Percentiles rank a stretch among this genome's conserved stretches.
Evolutionary conservation across 306 rosid genomes (phyloP).

Genomic region (barrel medic (Medicago truncatula)): DNA sequence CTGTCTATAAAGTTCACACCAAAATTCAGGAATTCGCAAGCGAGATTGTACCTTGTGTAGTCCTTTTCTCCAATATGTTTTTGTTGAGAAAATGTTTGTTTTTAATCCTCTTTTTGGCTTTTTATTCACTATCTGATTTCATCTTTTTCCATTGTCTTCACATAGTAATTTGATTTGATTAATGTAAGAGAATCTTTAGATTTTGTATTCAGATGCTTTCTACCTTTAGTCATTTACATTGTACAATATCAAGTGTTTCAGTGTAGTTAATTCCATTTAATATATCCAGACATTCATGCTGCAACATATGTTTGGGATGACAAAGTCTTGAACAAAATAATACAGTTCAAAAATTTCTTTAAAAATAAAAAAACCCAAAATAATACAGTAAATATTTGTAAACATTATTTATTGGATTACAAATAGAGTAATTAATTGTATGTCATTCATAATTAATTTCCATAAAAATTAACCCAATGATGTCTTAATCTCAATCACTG

Average conservation of each 20-base stretch:
- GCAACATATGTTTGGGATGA: background rate
- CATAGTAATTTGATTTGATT: conserved; percentile 38
- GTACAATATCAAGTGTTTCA: background rate
- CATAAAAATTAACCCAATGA: background rate
- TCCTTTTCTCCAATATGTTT: conserved; percentile 31
- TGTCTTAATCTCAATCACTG: background rate
- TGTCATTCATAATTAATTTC: background rate
- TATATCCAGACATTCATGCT: background rate
- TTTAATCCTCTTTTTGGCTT: background rate
- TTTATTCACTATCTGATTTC: conserved; percentile 8
- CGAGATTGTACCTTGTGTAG: conserved; percentile 32
- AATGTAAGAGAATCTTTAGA: conserved; percentile 30
- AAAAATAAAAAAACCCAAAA: too few species aligned
- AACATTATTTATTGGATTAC: background rate
- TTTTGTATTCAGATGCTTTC: background rate
- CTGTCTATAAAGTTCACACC: conserved; percentile 42
- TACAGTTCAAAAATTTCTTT: too few species aligned
- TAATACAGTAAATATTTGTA: background rate
- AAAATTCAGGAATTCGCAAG: conserved; percentile 31
- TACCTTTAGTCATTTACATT: background rate
- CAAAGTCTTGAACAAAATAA: background rate
- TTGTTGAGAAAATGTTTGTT: conserved; percentile 30
- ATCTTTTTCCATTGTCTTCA: conserved; percentile 18
- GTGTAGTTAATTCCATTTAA: background rate
- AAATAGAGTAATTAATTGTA: background rate